Evolutionary conservation across 257 asterid genomes (phyloP), one percentile per base, ranked within the genome.

Genomic region (Buddleja alternifolia): DNA sequence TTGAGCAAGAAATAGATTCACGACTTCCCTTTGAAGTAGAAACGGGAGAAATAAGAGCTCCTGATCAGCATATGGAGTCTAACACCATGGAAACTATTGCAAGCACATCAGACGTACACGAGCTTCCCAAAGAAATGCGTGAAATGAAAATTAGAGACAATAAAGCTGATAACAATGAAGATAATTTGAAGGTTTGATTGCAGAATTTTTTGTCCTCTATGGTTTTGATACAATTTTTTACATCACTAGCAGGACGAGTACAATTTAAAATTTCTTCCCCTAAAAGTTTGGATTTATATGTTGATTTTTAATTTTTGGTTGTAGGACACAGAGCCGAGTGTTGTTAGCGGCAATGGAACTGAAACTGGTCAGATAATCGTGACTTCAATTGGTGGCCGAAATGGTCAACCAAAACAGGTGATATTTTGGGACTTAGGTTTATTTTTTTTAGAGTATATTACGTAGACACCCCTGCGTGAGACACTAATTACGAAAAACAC

Each of bases 351-450:
- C 54, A 84, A 72, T 2, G 96, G 96, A 66, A 83, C 97, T 17
- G 97, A 93, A 83, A 74, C 97, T 8, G 99, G 99, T 44, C 96
- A 87, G 88, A 78, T 89, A 71, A 84, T 90, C 25, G 96, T 87
- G 75, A 91, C 99, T 57, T 81, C 95, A 37, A 14, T 84, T 23
- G 92, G 85, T 57, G 92, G 91, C 63, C 84, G 32, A 52, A 82
- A 85, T 74, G 99, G 97, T 75, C 84, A 85, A 61, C 79, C 90
- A n/a, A 93, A 90, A 65, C 88, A 87, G 96, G 97, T 90, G 51
- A 78, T 10, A 24, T 34, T 52, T 67, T 53, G 1, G 7, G 21
- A 0, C 19, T 48, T 48, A 7, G 23, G 48, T 10, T 50, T 60
- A 41, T 68, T 10, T 12, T 34, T 47, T 50, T 34, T 10, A 20